phyloP scores from a whole-genome alignment of 169 alveolate species.

The Miamiensis avidus region DNA sequence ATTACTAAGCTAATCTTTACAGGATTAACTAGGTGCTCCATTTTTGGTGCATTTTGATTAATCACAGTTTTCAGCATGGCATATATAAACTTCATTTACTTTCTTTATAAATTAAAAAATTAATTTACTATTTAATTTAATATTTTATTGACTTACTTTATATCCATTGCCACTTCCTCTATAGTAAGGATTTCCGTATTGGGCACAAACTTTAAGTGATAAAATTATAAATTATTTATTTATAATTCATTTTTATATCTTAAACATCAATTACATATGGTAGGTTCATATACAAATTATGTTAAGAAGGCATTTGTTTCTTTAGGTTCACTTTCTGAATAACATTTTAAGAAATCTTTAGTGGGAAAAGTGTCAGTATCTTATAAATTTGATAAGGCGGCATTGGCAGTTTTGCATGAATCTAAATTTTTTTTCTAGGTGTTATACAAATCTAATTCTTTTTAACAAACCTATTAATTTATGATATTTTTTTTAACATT shows the following conservation, averaged over 20 bases:
- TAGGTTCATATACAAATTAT: neutral
- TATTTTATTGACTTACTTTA: too few relatives aligned
- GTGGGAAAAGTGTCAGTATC: neutral
- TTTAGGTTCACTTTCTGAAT: neutral
- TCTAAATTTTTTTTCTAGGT: neutral
- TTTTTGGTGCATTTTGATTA: too few relatives aligned
- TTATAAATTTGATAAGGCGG: neutral
- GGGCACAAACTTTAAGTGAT: neutral
- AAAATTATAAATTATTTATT: too few relatives aligned
- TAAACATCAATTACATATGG: neutral
- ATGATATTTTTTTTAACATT: too few relatives aligned
- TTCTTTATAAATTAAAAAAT: too few relatives aligned
- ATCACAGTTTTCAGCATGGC: too few relatives aligned
- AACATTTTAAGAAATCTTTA: neutral
- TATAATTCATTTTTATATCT: too few relatives aligned
- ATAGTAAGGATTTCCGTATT: neutral
- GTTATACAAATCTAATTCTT: neutral
- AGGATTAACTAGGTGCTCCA: too few relatives aligned
- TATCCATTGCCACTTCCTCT: neutral
- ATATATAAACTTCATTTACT: too few relatives aligned
- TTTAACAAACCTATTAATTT: neutral
- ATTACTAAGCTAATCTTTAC: too few relatives aligned
- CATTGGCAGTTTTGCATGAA: neutral
- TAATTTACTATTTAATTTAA: too few relatives aligned
- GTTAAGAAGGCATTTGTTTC: neutral